These are phyloP conservation scores for Hexamita inflata DNA, from an alignment of 208 protist species.

Conservation along the genomic window DNA sequence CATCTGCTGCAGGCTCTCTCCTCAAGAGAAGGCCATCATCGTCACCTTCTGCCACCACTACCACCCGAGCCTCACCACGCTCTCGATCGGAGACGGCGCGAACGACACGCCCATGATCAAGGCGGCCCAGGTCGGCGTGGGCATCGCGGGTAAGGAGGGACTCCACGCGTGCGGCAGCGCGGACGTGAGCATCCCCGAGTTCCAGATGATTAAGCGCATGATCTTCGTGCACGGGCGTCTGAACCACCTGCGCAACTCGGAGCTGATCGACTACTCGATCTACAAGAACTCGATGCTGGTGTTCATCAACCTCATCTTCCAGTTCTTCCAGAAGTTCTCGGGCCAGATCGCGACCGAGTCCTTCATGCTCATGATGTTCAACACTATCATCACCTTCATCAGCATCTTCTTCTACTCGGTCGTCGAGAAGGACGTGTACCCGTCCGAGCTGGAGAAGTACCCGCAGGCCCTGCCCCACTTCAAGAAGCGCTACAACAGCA, in stretches of 20 bases:
- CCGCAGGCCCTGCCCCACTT: background rate
- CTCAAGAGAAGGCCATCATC: constrained; percentile 21
- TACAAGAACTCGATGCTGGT: constrained; percentile 21
- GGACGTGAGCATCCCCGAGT: constrained; percentile 28
- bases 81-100: constrained; percentile 36
- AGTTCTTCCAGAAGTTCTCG: background rate
- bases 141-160: constrained; percentile 32
- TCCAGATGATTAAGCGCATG: background rate
- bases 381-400: constrained; percentile 24
- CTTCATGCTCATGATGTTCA: constrained; percentile 8
- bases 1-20: constrained; percentile 13
- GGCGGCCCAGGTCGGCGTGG: constrained; percentile 31
- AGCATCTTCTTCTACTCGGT: background rate
- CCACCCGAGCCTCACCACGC: background rate
- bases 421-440: background rate
- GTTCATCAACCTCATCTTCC: background rate
- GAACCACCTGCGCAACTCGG: constrained; percentile 8
- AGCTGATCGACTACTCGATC: constrained; percentile 24
- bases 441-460: background rate
- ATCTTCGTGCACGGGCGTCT: constrained; percentile 21
- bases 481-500: background rate
- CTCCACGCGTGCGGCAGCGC: constrained; percentile 14
- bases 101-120: constrained; percentile 41
- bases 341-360: background rate
- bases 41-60: background rate